Evolutionary conservation across 306 rosid genomes (phyloP).

Genomic region (Fagus crenata): DNA sequence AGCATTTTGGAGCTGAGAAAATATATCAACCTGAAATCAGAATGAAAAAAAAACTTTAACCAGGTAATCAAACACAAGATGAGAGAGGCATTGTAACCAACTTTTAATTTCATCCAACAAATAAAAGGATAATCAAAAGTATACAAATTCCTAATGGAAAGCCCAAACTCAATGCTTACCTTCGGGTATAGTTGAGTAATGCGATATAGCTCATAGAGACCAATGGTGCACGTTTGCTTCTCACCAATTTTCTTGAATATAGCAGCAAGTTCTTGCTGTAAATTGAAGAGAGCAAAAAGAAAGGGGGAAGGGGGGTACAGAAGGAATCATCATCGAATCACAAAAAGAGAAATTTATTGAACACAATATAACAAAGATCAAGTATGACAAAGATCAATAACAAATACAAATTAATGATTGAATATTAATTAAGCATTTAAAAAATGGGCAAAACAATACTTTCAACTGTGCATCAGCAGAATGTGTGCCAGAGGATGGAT

Average conservation of each 20-base stretch:
- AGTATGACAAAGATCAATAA: background rate
- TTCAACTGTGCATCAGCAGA: slow-evolving; percentile 92
- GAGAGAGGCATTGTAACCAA: background rate
- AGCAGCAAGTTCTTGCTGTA: slow-evolving; percentile 98
- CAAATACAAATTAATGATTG: background rate
- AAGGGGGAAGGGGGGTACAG: slow-evolving; percentile 6
- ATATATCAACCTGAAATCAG: slow-evolving; percentile 84
- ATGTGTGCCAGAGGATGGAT: slow-evolving; percentile 83
- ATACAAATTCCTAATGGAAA: slow-evolving; percentile 9
- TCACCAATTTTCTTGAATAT: slow-evolving; percentile 99
- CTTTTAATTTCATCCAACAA: slow-evolving; percentile 1
- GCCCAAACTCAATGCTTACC: slow-evolving; percentile 39
- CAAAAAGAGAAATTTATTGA: background rate
- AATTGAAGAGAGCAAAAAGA: slow-evolving; percentile 21
- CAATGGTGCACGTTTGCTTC: slow-evolving; percentile 97
- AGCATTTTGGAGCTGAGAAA: slow-evolving; percentile 95
- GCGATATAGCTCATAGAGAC: slow-evolving; percentile 85
- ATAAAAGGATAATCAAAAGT: background rate
- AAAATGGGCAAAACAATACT: slow-evolving; percentile 42
- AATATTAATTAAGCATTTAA: background rate
- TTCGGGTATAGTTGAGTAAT: slow-evolving; percentile 95
- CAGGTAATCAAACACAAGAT: slow-evolving; percentile 12
- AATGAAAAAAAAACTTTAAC: slow-evolving; percentile 17
- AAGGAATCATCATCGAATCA: slow-evolving; percentile 14
- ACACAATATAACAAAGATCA: background rate